Percentiles rank a stretch among this genome's conserved stretches.
phyloP scores from a whole-genome alignment of 2,329 filamentous ascomycete species.

The Arthrobotrys conoides region DNA sequence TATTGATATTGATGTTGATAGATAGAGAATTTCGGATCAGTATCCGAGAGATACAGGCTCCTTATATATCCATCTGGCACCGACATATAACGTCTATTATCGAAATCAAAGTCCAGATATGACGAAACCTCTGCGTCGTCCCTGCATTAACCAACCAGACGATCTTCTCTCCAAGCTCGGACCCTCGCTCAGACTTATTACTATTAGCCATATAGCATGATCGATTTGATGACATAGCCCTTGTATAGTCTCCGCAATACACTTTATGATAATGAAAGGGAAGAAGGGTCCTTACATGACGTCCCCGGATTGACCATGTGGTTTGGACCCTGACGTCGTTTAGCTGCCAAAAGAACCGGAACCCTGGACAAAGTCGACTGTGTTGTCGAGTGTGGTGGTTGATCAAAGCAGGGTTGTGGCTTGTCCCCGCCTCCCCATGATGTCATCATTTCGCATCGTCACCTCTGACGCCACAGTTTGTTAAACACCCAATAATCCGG shows the following conservation, averaged over 20 bases:
- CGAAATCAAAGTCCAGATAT: conserved; percentile 18
- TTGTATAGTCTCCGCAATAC: too few relatives aligned
- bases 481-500: not conserved
- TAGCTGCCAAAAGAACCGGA: not conserved
- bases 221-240: conserved; percentile 49
- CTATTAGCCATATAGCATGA: conserved; percentile 8
- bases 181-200: too few relatives aligned
- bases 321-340: conserved; percentile 52
- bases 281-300: conserved; percentile 50
- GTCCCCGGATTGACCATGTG: conserved; percentile 44
- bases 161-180: too few relatives aligned
- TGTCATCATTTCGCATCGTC: conserved; percentile 32
- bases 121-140: conserved; percentile 52
- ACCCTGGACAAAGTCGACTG: conserved; percentile 9
- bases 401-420: conserved; percentile 32
- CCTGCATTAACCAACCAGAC: conserved; percentile 5
- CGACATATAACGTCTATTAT: not conserved
- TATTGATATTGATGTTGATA: not conserved
- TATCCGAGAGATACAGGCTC: conserved; percentile 18
- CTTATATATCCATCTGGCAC: conserved; percentile 19
- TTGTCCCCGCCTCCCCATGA: conserved; percentile 19
- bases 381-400: conserved; percentile 49
- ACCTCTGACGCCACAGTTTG: conserved; percentile 34
- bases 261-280: too few relatives aligned
- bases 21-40: conserved; percentile 5